Conservation (phyloP, 805 yeast genomes). For the Pichia kluyveri region DNA sequence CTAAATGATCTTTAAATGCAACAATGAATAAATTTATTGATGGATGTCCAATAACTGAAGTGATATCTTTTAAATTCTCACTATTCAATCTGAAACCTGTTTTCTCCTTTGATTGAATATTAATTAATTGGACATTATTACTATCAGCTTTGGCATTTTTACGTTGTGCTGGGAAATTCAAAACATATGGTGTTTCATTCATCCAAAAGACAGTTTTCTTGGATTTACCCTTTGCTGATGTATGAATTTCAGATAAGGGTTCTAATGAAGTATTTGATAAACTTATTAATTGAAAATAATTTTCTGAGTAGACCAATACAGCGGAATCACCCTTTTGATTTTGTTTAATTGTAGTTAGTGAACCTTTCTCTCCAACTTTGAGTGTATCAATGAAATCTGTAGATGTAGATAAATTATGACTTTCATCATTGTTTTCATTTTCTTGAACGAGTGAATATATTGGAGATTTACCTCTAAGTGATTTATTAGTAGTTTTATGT, state of each 20-base stretch:
- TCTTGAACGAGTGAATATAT: background rate
- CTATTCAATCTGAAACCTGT: background rate
- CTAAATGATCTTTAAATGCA: slow-evolving; percentile 1
- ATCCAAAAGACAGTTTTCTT: no score
- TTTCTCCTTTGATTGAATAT: background rate
- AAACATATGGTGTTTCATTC: background rate
- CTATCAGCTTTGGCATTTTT: background rate
- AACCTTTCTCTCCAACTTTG: no score
- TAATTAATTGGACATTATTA: background rate
- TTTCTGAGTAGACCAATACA: no score
- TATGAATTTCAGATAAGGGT: no score
- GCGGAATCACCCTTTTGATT: no score
- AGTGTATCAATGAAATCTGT: no score
- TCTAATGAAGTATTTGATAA: no score
- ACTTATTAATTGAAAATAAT: no score
- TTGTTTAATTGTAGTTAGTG: no score
- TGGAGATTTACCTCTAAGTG: slow-evolving; percentile 1
- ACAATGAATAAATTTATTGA: slow-evolving; percentile 7
- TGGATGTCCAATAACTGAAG: slow-evolving; percentile 9
- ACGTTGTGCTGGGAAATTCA: background rate
- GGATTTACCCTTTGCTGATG: no score
- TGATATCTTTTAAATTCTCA: background rate
- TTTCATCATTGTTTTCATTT: no score
- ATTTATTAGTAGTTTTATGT: slow-evolving; percentile 8
- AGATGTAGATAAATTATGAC: no score